phyloP scores from a whole-genome alignment of 345 rosid genomes.

The Durio zibethinus region DNA sequence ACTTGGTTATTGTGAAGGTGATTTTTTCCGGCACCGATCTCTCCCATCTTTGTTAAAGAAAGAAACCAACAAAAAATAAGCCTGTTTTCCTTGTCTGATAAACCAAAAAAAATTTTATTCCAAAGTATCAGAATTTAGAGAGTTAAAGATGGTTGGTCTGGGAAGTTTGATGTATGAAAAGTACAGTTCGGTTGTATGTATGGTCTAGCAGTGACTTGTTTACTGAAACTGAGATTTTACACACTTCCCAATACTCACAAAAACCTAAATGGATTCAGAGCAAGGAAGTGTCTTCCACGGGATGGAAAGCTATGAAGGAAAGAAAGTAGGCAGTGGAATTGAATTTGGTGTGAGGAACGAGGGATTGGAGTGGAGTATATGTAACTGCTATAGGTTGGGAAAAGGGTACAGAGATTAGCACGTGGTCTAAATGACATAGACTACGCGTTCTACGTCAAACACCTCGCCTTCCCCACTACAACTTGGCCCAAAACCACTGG shows the following conservation, averaged over 20 bases:
- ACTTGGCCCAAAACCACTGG: neutral
- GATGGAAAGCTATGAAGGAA: neutral
- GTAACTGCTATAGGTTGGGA: neutral
- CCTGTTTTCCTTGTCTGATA: neutral
- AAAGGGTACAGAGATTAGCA: neutral
- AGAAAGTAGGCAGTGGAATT: neutral
- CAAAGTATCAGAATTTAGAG: neutral
- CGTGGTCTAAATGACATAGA: slow-evolving; percentile 13
- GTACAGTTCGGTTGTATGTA: neutral
- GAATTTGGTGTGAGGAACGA: neutral
- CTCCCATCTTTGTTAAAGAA: slow-evolving; percentile 28
- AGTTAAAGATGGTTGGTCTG: neutral
- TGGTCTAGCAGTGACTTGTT: neutral
- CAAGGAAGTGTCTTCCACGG: neutral
- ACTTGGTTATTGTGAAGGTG: slow-evolving; percentile 28
- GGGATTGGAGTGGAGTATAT: neutral
- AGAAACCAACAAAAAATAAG: slow-evolving; percentile 2
- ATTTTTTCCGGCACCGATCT: slow-evolving; percentile 9
- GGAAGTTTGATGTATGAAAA: neutral
- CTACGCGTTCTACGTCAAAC: neutral
- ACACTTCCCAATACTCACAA: slow-evolving; percentile 15
- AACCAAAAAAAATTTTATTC: neutral
- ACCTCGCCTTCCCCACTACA: neutral
- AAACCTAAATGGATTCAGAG: slow-evolving; percentile 15
- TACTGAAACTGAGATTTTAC: slow-evolving; percentile 16